Percentiles rank a stretch among this genome's conserved stretches.
These are phyloP conservation scores for Oryza longistaminata DNA, from an alignment of 176 grass and related monocot genomes.

Conservation along the genomic window DNA sequence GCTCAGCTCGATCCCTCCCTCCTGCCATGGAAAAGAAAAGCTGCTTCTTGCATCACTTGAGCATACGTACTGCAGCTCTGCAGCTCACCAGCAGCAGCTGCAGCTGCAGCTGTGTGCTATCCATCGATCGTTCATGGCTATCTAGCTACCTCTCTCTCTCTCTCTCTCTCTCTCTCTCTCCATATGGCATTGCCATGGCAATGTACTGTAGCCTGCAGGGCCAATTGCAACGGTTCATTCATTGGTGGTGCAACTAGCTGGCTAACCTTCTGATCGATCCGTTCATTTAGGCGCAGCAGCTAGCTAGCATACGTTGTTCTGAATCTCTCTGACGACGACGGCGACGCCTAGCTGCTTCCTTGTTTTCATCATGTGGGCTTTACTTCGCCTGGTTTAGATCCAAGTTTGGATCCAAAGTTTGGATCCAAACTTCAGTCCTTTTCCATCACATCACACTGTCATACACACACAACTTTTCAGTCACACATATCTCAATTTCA, in stretches of 20 bases:
- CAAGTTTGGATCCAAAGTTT: no score
- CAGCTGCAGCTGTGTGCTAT: background rate
- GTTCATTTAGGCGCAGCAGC: background rate
- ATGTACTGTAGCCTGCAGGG: background rate
- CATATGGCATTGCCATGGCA: background rate
- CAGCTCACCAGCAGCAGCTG: no score
- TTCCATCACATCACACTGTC: no score
- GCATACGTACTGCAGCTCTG: background rate
- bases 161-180: background rate
- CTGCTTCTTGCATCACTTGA: background rate
- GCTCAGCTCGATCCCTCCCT: background rate
- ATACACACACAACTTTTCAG: no score
- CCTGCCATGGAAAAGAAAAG: constrained; percentile 38
- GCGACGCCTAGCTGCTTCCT: background rate
- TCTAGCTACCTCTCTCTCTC: background rate
- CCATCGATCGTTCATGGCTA: constrained; percentile 21
- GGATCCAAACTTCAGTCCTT: no score
- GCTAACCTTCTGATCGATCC: background rate
- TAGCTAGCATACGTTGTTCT: background rate
- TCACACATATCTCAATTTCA: no score
- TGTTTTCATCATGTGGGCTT: background rate
- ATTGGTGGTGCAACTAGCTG: background rate
- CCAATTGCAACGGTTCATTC: background rate
- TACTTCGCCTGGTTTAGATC: no score
- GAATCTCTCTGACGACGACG: background rate